Conservation (phyloP, 148 eudicot species). For the Chenopodium quinoa region DNA sequence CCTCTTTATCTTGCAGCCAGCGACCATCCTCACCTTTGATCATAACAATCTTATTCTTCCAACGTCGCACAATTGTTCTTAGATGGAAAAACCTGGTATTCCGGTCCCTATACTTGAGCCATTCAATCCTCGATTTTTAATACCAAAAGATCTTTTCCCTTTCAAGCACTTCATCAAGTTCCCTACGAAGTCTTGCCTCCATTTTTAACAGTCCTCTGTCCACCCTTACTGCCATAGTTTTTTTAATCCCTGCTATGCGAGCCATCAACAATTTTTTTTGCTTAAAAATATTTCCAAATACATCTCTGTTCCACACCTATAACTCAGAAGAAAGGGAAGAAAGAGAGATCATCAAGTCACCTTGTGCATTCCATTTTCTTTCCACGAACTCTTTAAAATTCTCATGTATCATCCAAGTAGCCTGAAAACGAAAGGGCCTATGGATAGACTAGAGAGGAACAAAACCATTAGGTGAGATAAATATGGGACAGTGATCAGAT, state of each 20-base stretch:
- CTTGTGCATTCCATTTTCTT: background rate
- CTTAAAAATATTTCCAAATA: background rate
- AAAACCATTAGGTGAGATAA: background rate
- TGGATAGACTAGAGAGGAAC: background rate
- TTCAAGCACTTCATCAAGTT: background rate
- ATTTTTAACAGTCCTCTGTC: background rate
- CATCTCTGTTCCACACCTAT: too few species aligned
- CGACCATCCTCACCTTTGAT: background rate
- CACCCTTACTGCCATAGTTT: background rate
- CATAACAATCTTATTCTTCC: background rate
- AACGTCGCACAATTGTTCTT: too few species aligned
- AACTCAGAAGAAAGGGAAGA: background rate
- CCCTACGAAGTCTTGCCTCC: background rate
- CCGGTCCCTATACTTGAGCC: background rate
- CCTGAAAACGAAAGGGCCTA: background rate
- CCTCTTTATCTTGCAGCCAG: background rate
- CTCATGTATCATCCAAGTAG: background rate
- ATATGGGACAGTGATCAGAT: background rate
- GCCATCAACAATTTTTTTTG: background rate
- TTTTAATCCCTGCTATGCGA: background rate
- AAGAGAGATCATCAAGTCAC: background rate
- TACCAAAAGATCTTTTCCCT: background rate
- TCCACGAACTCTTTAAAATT: too few species aligned
- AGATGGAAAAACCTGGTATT: too few species aligned
- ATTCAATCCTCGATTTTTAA: background rate